Base-by-base conservation (phyloP, 371 early-diverging fungal species). In the Thermomucor indicae-seudaticae region DNA sequence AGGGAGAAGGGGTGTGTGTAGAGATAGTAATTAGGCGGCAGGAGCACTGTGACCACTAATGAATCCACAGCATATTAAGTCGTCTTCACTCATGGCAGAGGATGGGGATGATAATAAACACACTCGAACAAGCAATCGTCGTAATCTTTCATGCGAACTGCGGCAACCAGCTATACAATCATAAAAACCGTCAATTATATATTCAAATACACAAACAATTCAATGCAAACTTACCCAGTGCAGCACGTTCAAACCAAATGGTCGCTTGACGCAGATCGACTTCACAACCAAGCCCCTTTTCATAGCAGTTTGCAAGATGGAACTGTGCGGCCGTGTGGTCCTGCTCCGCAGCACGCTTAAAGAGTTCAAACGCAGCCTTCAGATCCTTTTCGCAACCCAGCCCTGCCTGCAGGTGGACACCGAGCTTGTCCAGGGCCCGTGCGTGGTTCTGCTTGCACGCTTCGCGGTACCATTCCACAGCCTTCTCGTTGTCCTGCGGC, bases 381-480 rank as follows among this genome's bases (percentile, higher is more conserved):
- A 72, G 58, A 62, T 88, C 78, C 28, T 70, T 69, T 7, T 65
- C 58, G 23, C 75, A 69, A 38, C 88, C 92, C 43, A 83, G 76
- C 14, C 93, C 93, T 47, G 79, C 67, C 50, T 89, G 89, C 38
- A 87, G 81, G 51, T 83, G 84, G 51, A 84, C 79, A 6, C 83
- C 94, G 6, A 90, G 75, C 61, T 91, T 91, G 67, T 93, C 88
- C 64, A 89, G 86, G 22, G 86, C 86, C 22, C 85, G 66, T 19
- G 84, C 78, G 57, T 81, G 80, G 51, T 78, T 75, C 42, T 85
- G 81, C 22, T 72, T 65, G 0, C 90, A 86, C 12, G 86, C 79
- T 39, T 73, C 62, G 16, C 60, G 56, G 51, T 90, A 89, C 81
- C 85, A 88, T 43, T 80, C 63, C n/a, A 85, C 75, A 1, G 91